Evolutionary conservation across 1,139 yeast species (phyloP).

Genomic region (Yamadazyma sp.): DNA sequence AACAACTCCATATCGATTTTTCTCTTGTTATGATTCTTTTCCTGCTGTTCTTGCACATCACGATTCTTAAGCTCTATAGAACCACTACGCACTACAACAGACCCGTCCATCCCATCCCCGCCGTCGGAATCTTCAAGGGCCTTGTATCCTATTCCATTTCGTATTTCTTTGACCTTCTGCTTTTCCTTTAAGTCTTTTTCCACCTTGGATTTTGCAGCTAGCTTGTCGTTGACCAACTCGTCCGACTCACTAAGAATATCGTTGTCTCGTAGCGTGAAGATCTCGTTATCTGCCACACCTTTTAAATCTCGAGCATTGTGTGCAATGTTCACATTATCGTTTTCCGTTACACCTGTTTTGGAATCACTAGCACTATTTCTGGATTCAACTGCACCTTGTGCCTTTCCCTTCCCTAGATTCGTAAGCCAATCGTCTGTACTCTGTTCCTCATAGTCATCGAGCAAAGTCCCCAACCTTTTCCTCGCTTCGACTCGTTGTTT

Average conservation of each 20-base stretch:
- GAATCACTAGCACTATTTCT: too few relatives aligned
- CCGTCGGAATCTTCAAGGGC: constrained; percentile 9
- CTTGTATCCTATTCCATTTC: constrained; percentile 23
- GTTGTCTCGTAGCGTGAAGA: constrained; percentile 66
- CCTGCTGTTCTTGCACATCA: background rate
- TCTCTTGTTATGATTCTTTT: constrained; percentile 7
- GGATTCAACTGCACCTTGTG: too few relatives aligned
- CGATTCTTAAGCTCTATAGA: background rate
- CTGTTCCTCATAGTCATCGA: constrained; percentile 25
- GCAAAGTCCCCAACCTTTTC: constrained; percentile 20
- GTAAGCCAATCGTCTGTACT: constrained; percentile 43
- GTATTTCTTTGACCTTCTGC: constrained; percentile 24
- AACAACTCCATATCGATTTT: constrained; percentile 19
- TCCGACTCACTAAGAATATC: constrained; percentile 52
- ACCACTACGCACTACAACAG: constrained; percentile 2
- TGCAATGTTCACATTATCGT: constrained; percentile 43
- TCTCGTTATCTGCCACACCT: constrained; percentile 42
- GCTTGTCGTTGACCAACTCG: constrained; percentile 43
- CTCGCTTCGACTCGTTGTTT: constrained; percentile 19
- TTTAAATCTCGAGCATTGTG: constrained; percentile 42
- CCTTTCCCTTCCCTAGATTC: constrained; percentile 12
- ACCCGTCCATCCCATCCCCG: constrained; percentile 16
- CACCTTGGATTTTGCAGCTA: constrained; percentile 33
- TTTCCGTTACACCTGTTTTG: too few relatives aligned
- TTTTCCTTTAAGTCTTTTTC: constrained; percentile 20